Evolutionary conservation across 176 grass and related monocot genomes (phyloP).

Genomic region (Bolboschoenus planiculmis): DNA sequence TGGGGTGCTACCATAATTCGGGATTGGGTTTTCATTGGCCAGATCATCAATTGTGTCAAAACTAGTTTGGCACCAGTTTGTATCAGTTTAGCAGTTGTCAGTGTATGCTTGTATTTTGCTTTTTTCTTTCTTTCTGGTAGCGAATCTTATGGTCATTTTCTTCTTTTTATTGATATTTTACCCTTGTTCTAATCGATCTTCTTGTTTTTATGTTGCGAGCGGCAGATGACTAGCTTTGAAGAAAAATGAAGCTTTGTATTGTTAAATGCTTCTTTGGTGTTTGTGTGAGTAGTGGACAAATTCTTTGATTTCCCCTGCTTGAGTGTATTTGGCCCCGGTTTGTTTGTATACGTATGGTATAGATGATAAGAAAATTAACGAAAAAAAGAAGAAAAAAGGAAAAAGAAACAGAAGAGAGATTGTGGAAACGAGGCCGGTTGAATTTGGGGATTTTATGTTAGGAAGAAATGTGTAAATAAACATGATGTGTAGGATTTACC

Average conservation of each 20-base stretch:
- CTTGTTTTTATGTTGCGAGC: background rate
- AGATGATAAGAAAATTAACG: background rate
- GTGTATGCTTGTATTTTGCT: background rate
- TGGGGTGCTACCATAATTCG: background rate
- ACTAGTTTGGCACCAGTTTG: background rate
- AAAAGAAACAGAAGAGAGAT: background rate
- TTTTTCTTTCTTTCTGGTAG: background rate
- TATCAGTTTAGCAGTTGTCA: background rate
- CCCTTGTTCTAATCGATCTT: background rate
- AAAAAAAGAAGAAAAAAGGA: background rate
- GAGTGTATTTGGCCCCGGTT: background rate
- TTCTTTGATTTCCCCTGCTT: conserved; percentile 18
- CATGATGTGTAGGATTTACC: background rate
- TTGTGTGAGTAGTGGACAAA: background rate
- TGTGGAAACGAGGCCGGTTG: background rate
- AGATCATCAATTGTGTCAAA: background rate
- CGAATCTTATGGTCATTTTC: background rate
- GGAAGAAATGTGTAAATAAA: conserved; percentile 22
- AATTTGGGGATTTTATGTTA: conserved; percentile 13
- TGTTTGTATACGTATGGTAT: conserved; percentile 12
- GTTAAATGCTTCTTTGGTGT: conserved; percentile 9
- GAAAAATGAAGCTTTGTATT: conserved; percentile 1
- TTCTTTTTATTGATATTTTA: background rate
- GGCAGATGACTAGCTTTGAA: conserved; percentile 17
- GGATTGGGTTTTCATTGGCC: background rate